Percentiles rank a stretch among this genome's conserved stretches.
Evolutionary conservation across 495 filamentous ascomycete genomes (phyloP).

Genomic region (Penicillium dipodomyicola): DNA sequence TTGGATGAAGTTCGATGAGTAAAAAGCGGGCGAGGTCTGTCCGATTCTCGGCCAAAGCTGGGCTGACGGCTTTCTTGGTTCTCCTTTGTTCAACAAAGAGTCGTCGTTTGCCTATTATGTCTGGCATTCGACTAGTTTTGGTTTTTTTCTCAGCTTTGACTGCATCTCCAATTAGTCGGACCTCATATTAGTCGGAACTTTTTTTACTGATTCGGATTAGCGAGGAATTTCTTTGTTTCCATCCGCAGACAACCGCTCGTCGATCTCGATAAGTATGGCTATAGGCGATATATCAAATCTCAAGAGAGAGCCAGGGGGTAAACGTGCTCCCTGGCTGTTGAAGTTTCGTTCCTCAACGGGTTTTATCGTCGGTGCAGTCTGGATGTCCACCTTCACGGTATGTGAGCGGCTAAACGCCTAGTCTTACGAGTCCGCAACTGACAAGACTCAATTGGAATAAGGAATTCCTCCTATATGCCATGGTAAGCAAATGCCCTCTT

Average conservation of each 20-base stretch:
- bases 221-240: background rate
- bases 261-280: background rate
- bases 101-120: background rate
- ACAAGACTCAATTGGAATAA: slow-evolving; percentile 10
- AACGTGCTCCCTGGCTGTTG: slow-evolving; percentile 43
- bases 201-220: background rate
- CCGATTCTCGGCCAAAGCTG: background rate
- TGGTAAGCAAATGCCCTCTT: slow-evolving; percentile 21
- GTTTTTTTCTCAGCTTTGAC: background rate
- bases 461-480: slow-evolving; percentile 47
- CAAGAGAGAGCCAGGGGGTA: background rate
- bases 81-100: slow-evolving; percentile 7
- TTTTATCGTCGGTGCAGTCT: slow-evolving; percentile 61
- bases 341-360: slow-evolving; percentile 55
- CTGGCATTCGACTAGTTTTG: background rate
- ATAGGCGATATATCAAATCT: background rate
- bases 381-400: slow-evolving; percentile 63
- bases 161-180: background rate
- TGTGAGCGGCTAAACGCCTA: slow-evolving; percentile 19
- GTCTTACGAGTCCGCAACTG: background rate
- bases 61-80: slow-evolving; percentile 3
- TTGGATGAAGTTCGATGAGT: background rate
- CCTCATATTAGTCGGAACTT: background rate
- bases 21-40: background rate
- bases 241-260: background rate